Conservation (phyloP, 805 yeast species). For the Spathaspora hagerdaliae region DNA sequence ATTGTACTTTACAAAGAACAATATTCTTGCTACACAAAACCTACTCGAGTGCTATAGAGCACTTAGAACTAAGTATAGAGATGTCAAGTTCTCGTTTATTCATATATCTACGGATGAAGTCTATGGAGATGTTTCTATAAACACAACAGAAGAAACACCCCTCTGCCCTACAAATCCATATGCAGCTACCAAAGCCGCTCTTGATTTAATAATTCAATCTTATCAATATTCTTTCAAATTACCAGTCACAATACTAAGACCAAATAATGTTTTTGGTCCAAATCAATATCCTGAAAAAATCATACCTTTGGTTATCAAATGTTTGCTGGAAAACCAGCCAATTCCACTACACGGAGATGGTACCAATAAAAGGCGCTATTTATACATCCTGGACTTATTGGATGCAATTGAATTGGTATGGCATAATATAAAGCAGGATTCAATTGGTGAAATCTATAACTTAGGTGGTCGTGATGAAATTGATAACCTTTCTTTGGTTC, state of each 20-base stretch:
- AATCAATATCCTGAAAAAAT: slow-evolving; percentile 53
- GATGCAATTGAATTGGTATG: slow-evolving; percentile 33
- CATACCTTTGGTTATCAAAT: slow-evolving; percentile 28
- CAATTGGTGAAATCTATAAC: slow-evolving; percentile 16
- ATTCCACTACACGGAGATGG: slow-evolving; percentile 50
- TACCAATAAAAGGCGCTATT: slow-evolving; percentile 36
- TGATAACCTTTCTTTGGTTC: slow-evolving; percentile 20
- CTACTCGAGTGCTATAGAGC: slow-evolving; percentile 39
- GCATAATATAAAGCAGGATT: slow-evolving; percentile 6
- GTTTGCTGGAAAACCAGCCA: slow-evolving; percentile 18
- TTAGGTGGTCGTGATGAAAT: slow-evolving; percentile 24
- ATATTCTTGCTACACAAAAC: slow-evolving; percentile 45
- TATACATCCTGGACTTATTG: slow-evolving; percentile 41
- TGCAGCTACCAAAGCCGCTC: slow-evolving; percentile 53
- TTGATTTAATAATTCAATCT: slow-evolving; percentile 45
- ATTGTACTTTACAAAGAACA: slow-evolving; percentile 38
- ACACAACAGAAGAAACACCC: slow-evolving; percentile 25
- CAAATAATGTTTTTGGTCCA: slow-evolving; percentile 53
- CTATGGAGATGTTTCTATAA: slow-evolving; percentile 40
- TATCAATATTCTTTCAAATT: slow-evolving; percentile 40
- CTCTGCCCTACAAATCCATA: slow-evolving; percentile 56
- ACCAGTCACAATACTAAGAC: slow-evolving; percentile 41
- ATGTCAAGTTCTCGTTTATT: slow-evolving; percentile 19
- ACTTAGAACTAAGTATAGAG: slow-evolving; percentile 2
- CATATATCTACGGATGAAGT: slow-evolving; percentile 61